A percentile compares a stretch with the other conserved stretches of the same genome.
Evolutionary conservation across 768 basidiomycete genomes (phyloP).

Genomic region (Amyloporia xantha): DNA sequence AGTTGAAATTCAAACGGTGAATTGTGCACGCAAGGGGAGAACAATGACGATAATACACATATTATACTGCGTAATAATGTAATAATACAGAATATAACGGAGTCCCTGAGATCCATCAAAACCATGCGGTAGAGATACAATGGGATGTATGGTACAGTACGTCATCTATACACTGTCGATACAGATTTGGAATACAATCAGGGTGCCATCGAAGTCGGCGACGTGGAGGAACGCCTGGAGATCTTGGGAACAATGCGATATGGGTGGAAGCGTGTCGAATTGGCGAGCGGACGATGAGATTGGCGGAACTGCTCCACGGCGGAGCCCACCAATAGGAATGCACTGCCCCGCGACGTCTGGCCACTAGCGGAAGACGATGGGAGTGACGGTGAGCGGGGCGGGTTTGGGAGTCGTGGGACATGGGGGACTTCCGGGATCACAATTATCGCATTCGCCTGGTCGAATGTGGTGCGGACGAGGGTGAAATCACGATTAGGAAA

Average conservation of each 20-base stretch:
- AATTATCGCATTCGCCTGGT: constrained; percentile 46
- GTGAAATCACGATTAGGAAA: constrained; percentile 20
- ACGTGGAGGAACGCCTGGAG: background rate
- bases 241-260: constrained; percentile 38
- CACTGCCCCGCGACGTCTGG: constrained; percentile 8
- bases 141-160: background rate
- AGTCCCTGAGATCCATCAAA: too few species aligned
- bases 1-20: too few species aligned
- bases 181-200: background rate
- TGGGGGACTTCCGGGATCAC: constrained; percentile 19
- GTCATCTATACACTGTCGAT: background rate
- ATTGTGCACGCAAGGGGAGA: too few species aligned
- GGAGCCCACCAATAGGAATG: constrained; percentile 45
- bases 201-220: background rate
- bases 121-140: background rate
- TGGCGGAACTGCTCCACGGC: constrained; percentile 42
- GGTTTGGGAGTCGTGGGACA: constrained; percentile 11
- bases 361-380: background rate
- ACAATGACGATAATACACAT: too few species aligned
- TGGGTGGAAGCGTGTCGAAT: constrained; percentile 48
- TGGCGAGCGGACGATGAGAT: constrained; percentile 32
- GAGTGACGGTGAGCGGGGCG: background rate
- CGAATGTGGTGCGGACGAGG: constrained; percentile 45
- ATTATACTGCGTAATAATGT: too few species aligned
- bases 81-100: too few species aligned